Evolutionary conservation across 768 basidiomycete species (phyloP).

Genomic region (Pleurotus cornucopiae): DNA sequence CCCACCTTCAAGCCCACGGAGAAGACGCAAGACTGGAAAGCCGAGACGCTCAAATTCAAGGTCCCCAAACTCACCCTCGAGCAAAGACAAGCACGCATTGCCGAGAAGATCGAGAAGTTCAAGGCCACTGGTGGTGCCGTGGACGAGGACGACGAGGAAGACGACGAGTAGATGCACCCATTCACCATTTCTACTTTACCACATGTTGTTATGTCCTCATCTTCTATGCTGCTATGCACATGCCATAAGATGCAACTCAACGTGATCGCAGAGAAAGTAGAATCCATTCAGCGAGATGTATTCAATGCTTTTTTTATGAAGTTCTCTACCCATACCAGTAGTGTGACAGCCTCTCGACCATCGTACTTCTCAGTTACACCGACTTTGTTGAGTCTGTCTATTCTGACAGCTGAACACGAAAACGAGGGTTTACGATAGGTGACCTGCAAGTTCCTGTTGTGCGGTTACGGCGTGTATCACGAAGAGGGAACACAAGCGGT

Average conservation of each 20-base stretch:
- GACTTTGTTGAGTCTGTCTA: constrained; percentile 37
- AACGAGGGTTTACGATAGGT: constrained; percentile 46
- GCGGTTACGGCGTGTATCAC: not conserved
- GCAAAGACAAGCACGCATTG: constrained; percentile 77
- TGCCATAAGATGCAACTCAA: not conserved
- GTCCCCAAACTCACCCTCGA: constrained; percentile 64
- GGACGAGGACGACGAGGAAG: constrained; percentile 51
- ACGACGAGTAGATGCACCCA: constrained; percentile 54
- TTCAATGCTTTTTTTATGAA: constrained; percentile 38
- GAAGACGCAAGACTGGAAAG: constrained; percentile 89
- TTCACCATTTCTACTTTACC: constrained; percentile 11
- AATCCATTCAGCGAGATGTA: not conserved
- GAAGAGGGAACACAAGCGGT: not conserved
- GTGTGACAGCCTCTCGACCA: constrained; percentile 22
- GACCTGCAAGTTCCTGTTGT: constrained; percentile 59
- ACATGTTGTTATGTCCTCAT: constrained; percentile 12
- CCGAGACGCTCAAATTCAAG: constrained; percentile 74
- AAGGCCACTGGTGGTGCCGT: constrained; percentile 58
- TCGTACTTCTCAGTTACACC: constrained; percentile 41
- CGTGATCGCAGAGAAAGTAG: not conserved
- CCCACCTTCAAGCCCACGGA: constrained; percentile 87
- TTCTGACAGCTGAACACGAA: constrained; percentile 53
- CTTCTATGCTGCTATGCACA: constrained; percentile 7
- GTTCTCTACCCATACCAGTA: constrained; percentile 54
- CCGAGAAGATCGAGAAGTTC: constrained; percentile 89